A percentile compares a stretch with the other conserved stretches of the same genome.
Conservation (phyloP, 2,329 filamentous ascomycete genomes). For the Magnaporthiopsis poae region DNA sequence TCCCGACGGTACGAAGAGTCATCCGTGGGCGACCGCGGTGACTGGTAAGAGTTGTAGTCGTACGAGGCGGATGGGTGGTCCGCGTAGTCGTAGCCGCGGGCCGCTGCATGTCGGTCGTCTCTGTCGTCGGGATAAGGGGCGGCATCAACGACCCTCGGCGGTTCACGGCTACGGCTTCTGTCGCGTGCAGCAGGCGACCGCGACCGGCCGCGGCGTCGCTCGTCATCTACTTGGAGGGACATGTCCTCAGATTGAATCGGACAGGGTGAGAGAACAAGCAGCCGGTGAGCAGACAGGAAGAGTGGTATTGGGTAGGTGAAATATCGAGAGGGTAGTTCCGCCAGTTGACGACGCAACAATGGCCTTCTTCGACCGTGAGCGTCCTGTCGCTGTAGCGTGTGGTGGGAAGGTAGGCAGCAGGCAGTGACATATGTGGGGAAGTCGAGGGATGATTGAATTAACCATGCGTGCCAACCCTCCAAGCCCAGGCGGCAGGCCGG, state of each 20-base stretch:
- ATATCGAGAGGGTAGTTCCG: background rate
- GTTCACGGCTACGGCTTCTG: constrained; percentile 26
- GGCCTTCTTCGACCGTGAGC: background rate
- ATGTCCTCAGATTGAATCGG: constrained; percentile 23
- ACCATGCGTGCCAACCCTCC: background rate
- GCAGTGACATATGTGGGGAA: background rate
- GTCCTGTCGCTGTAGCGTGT: background rate
- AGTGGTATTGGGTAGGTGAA: background rate
- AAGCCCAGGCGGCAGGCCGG: background rate
- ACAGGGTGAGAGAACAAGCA: background rate
- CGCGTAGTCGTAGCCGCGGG: constrained; percentile 23
- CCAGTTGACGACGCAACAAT: background rate
- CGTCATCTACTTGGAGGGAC: constrained; percentile 42
- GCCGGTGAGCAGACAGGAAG: background rate
- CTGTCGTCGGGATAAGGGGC: constrained; percentile 34
- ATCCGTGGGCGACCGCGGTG: constrained; percentile 14
- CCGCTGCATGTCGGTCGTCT: constrained; percentile 19
- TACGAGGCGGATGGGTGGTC: constrained; percentile 7
- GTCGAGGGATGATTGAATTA: background rate
- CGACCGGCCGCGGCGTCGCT: constrained; percentile 35
- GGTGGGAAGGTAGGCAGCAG: background rate
- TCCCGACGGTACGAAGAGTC: constrained; percentile 24
- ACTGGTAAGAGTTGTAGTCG: constrained; percentile 12
- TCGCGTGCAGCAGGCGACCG: constrained; percentile 30
- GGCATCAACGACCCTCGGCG: constrained; percentile 27